phyloP scores from a whole-genome alignment of 2,329 filamentous ascomycete species.

The Xylariaceae sp. region DNA sequence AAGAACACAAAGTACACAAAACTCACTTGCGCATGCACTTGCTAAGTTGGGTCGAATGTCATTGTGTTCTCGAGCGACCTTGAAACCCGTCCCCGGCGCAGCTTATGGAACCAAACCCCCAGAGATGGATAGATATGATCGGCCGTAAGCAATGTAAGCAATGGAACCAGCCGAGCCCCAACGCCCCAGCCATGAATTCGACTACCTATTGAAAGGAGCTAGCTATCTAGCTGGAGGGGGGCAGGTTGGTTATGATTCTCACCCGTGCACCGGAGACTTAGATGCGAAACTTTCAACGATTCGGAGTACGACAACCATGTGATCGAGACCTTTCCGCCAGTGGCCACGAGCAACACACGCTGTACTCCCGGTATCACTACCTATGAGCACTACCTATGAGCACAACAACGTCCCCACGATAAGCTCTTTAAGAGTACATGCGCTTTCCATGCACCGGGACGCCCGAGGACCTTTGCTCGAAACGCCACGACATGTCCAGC shows the following conservation, averaged over 20 bases:
- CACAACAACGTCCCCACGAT: background rate
- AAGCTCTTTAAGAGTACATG: background rate
- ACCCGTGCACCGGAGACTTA: too few relatives aligned
- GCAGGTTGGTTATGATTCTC: too few relatives aligned
- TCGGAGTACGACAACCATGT: background rate
- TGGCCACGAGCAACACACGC: background rate
- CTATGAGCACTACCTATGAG: background rate
- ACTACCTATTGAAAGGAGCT: too few relatives aligned
- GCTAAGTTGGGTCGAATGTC: background rate
- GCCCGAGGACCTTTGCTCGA: constrained; percentile 1
- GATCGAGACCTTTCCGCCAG: background rate
- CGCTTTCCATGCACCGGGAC: background rate
- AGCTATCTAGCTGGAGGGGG: too few relatives aligned
- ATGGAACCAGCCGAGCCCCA: too few relatives aligned
- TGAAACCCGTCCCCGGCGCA: too few relatives aligned
- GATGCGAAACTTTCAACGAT: background rate
- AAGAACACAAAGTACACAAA: background rate
- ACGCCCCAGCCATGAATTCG: too few relatives aligned
- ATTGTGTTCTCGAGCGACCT: background rate
- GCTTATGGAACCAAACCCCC: too few relatives aligned
- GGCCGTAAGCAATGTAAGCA: too few relatives aligned
- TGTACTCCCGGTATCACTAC: background rate
- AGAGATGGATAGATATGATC: background rate
- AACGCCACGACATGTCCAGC: constrained; percentile 3
- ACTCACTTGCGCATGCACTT: background rate